Conservation (phyloP, 371 early-diverging fungal species). For the Cokeromyces recurvatus region DNA sequence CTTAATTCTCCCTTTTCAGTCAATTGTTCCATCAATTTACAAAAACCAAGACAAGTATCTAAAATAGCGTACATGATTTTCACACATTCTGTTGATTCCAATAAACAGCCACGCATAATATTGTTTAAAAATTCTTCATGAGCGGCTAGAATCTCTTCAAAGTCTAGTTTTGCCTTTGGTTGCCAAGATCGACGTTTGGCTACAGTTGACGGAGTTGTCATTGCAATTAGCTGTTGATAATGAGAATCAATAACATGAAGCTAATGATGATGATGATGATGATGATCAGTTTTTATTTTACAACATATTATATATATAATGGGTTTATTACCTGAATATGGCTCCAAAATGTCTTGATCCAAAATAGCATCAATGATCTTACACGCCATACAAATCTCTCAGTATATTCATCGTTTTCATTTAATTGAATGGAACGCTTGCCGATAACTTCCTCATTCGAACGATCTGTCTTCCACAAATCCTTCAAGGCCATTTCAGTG, state of each 20-base stretch:
- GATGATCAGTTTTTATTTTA: not conserved
- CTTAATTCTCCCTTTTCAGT: constrained; percentile 28
- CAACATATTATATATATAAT: no score
- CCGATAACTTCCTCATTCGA: not conserved
- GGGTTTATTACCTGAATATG: constrained; percentile 73
- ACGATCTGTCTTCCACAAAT: constrained; percentile 22
- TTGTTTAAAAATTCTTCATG: constrained; percentile 44
- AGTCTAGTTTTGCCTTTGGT: constrained; percentile 27
- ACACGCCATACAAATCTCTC: constrained; percentile 47
- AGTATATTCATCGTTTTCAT: constrained; percentile 17
- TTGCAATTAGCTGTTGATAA: constrained; percentile 19
- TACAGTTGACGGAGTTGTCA: constrained; percentile 7
- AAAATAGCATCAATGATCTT: constrained; percentile 64
- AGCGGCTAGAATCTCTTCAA: constrained; percentile 55
- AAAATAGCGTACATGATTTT: constrained; percentile 29
- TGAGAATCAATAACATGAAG: constrained; percentile 60
- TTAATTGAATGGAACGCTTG: not conserved
- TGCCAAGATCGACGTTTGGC: constrained; percentile 4
- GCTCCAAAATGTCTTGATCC: constrained; percentile 71
- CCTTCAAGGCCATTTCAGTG: constrained; percentile 35
- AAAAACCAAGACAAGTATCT: constrained; percentile 38
- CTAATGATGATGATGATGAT: constrained; percentile 20
- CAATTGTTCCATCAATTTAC: constrained; percentile 25
- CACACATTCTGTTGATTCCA: constrained; percentile 33
- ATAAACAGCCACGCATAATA: constrained; percentile 50